Evolutionary conservation across 2,329 filamentous ascomycete species (phyloP).

Genomic region (Paecilomyces variotii): DNA sequence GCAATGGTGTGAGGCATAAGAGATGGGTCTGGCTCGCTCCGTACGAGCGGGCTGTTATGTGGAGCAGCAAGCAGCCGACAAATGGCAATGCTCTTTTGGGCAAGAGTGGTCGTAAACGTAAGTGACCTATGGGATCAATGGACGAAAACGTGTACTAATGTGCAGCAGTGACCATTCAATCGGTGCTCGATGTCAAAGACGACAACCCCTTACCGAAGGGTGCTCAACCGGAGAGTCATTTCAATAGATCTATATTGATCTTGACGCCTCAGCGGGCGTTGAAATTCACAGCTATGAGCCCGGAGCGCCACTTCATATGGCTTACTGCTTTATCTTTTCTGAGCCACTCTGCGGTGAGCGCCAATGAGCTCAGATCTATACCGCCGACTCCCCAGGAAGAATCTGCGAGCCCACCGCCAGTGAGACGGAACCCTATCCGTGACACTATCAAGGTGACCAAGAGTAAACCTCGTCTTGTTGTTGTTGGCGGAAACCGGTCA

Average conservation of each 20-base stretch:
- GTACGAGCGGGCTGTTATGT: slow-evolving; percentile 91
- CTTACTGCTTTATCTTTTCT: slow-evolving; percentile 90
- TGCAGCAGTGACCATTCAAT: slow-evolving; percentile 75
- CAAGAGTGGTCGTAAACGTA: slow-evolving; percentile 89
- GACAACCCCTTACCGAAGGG: slow-evolving; percentile 78
- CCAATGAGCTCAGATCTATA: slow-evolving; percentile 62
- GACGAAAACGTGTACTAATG: slow-evolving; percentile 20
- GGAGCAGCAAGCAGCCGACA: slow-evolving; percentile 95
- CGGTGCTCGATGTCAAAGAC: slow-evolving; percentile 93
- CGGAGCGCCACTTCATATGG: slow-evolving; percentile 91
- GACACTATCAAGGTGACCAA: slow-evolving; percentile 90
- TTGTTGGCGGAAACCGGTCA: slow-evolving; percentile 31
- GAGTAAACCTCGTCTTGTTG: slow-evolving; percentile 47
- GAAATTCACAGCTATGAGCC: slow-evolving; percentile 80
- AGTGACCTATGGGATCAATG: slow-evolving; percentile 37
- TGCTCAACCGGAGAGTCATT: slow-evolving; percentile 47
- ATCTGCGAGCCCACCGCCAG: slow-evolving; percentile 28
- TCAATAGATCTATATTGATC: slow-evolving; percentile 91
- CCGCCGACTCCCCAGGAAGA: slow-evolving; percentile 45
- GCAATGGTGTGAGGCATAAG: slow-evolving; percentile 69
- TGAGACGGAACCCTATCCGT: slow-evolving; percentile 57
- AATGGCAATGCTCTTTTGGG: slow-evolving; percentile 82
- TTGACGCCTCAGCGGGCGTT: slow-evolving; percentile 86
- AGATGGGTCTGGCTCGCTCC: slow-evolving; percentile 98
- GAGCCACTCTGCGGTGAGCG: slow-evolving; percentile 74